Evolutionary conservation across 2,329 filamentous ascomycete species (phyloP), one percentile per base, ranked within the genome.

Genomic region (Byssochlamys sp.): DNA sequence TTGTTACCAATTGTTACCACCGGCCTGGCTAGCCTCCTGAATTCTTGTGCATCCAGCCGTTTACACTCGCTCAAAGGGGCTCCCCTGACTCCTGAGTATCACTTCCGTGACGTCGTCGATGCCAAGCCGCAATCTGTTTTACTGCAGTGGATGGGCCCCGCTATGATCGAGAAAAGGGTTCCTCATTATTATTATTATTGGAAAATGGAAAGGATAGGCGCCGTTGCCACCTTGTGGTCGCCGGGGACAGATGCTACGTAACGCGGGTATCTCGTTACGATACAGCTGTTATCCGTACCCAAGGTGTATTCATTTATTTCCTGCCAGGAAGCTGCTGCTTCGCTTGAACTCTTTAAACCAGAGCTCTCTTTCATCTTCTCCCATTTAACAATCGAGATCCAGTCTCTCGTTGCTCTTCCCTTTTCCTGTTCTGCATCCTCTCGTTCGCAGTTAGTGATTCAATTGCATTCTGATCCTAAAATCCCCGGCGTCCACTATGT

Each of bases 401-500:
- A 28, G 49, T 51, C 49, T 26, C 24, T 51, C 49, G 2, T 28
- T 51, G 12, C 49, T n/a, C 49, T 26, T 10, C 25, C 2, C 12
- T 9, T 14, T 28, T 51, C n/a, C 19, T 51, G 10, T 51, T 12
- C 49, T 51, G 27, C 27, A 51, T 51, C 24, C 24, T 28, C 49
- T 51, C 49, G 14, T 51, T 51, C 49, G 9, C 49, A 26, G 27
- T 27, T 10, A 7, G 3, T 9, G 25, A 10, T 14, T 28, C 24
- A 24, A 12, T 26, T 51, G 45, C 14, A 14, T 27, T 14, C 24
- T 51, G 9, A 25, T 51, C 26, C 26, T 51, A n/a, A 5, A 24
- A 25, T 50, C 19, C 67, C 29, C 66, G 45, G 59, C 63, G 14
- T 57, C 48, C 50, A 28, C 49, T 45, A 73, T 73, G 71, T 69